Evolutionary conservation across 306 rosid species (phyloP), one percentile per base, ranked within the genome.

Genomic region (Medicago ruthenica): DNA sequence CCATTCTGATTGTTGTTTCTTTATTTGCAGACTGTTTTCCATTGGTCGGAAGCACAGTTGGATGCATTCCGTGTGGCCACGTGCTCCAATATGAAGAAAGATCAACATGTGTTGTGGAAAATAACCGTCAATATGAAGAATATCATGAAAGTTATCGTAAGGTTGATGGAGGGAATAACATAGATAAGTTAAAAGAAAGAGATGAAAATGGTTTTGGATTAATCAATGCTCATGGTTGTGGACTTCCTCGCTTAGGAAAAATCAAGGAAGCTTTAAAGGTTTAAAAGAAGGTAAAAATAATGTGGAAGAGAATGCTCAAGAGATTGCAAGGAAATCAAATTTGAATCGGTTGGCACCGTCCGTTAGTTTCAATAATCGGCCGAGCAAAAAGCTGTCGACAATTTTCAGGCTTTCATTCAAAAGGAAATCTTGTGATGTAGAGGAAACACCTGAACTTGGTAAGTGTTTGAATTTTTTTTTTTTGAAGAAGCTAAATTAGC

Each of bases 21-120:
- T 53, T 36, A 27, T 67, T 13, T 34, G 27, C 86, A 91, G 98
- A 93, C 74, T 84, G 92, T 77, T 91, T 91, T 85, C 92, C 94
- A 65, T 14, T 70, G 3, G 80, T 70, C 12, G 80, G 83, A 58
- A 83, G 67, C 80, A 80, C 89, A 31, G 79, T 73, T 13, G 93
- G 12, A 61, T 14, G 90, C 79, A 80, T 86, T 40, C 44, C 90
- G 39, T 79, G 82, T 57, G 87, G 97, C 73, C 98, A 91, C 82
- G 88, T 93, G 15, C 75, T 89, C 47, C 97, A 93, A 78, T 91
- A 83, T 55, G 98, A 88, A 89, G 98, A 87, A 89, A 89, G 93
- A 83, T 87, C 97, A 36, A 37, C 92, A 44, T 45, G 92, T 79
- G 83, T 89, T 81, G 62, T 82, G 31, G 96, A 88, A 67, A 88